Conservation (phyloP, 2,329 filamentous ascomycete species). For the Fusarium buharicum region DNA sequence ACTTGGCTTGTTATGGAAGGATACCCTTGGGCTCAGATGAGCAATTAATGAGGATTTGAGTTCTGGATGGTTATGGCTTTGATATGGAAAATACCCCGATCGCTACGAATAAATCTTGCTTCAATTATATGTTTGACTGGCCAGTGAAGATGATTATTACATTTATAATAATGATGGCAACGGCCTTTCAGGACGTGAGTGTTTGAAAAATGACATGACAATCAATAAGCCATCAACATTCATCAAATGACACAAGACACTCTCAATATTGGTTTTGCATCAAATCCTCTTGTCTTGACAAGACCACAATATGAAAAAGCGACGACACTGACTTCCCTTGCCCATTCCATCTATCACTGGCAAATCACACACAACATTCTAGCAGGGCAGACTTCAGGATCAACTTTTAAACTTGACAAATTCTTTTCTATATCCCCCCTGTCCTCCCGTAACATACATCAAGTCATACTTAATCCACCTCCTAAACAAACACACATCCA, state of each 20-base stretch:
- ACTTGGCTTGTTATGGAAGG: constrained; percentile 6
- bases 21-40: constrained; percentile 33
- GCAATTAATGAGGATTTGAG: constrained; percentile 29
- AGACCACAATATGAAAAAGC: too few species aligned
- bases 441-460: constrained; percentile 27
- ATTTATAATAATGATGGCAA: too few species aligned
- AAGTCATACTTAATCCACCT: constrained; percentile 16
- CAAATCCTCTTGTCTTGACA: too few species aligned
- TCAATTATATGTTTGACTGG: neutral
- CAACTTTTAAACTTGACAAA: constrained; percentile 40
- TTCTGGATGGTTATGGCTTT: constrained; percentile 10
- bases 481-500: constrained; percentile 26
- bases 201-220: too few species aligned
- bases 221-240: too few species aligned
- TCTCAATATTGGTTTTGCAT: too few species aligned
- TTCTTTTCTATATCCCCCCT: constrained; percentile 36
- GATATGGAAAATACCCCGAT: constrained; percentile 37
- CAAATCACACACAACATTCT: constrained; percentile 14
- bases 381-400: constrained; percentile 17
- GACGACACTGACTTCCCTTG: neutral
- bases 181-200: too few species aligned
- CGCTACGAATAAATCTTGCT: constrained; percentile 29
- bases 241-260: too few species aligned
- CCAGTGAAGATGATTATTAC: neutral
- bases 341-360: neutral